Conservation (phyloP, 495 filamentous ascomycete species). For the Penicillium soppii region DNA sequence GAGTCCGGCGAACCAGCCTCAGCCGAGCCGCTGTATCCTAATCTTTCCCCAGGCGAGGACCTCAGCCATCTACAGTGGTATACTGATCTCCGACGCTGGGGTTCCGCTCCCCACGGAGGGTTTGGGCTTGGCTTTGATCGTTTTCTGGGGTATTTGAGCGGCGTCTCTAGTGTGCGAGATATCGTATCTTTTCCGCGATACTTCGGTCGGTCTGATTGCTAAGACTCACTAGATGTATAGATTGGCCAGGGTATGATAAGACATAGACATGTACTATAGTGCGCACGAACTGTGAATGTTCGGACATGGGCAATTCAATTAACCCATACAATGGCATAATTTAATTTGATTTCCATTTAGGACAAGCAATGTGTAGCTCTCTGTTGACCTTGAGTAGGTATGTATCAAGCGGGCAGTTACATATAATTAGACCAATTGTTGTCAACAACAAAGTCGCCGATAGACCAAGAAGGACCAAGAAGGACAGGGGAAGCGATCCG, state of each 20-base stretch:
- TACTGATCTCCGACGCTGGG: constrained; percentile 89
- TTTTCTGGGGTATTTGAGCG: constrained; percentile 80
- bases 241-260: constrained; percentile 15
- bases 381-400: no score
- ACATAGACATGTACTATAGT: constrained; percentile 22
- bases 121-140: constrained; percentile 95
- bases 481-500: neutral
- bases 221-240: neutral
- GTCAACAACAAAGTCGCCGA: neutral
- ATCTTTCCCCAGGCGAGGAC: constrained; percentile 44
- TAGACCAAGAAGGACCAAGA: neutral
- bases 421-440: no score
- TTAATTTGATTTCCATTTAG: no score
- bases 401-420: neutral
- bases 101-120: constrained; percentile 91
- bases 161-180: constrained; percentile 82
- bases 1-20: constrained; percentile 11
- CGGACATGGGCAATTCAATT: no score
- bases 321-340: no score
- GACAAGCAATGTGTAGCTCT: no score
- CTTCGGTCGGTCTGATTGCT: constrained; percentile 90
- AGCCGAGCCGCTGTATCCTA: constrained; percentile 32
- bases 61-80: constrained; percentile 78
- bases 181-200: constrained; percentile 87
- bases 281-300: no score